Evolutionary conservation across 1,139 yeast species (phyloP).

Genomic region (Suhomyces choctaworum): DNA sequence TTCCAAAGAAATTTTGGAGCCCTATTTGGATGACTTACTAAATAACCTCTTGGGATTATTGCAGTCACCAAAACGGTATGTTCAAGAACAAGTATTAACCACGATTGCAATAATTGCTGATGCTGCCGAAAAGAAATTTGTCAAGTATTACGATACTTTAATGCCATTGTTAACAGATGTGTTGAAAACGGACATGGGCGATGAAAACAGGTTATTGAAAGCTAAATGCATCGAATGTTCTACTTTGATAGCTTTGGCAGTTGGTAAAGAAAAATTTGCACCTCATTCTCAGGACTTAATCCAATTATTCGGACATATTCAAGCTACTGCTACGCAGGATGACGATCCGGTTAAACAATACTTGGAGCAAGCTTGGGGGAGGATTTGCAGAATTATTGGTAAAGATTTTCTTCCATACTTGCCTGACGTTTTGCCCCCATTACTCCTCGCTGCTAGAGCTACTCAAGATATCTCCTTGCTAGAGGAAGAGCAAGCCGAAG

Average conservation of each 20-base stretch:
- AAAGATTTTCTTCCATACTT: slow-evolving; percentile 84
- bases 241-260: slow-evolving; percentile 93
- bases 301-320: slow-evolving; percentile 71
- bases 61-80: slow-evolving; percentile 79
- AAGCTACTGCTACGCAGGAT: slow-evolving; percentile 52
- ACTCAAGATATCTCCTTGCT: slow-evolving; percentile 85
- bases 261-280: slow-evolving; percentile 85
- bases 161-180: slow-evolving; percentile 89
- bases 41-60: slow-evolving; percentile 71
- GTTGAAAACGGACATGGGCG: slow-evolving; percentile 74
- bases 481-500: slow-evolving; percentile 87
- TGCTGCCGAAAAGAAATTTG: slow-evolving; percentile 89
- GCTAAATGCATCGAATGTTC: slow-evolving; percentile 97
- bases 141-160: slow-evolving; percentile 89
- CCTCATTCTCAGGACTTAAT: slow-evolving; percentile 77
- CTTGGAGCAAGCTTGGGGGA: slow-evolving; percentile 94
- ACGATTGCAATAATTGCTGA: slow-evolving; percentile 98
- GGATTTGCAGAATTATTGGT: slow-evolving; percentile 85
- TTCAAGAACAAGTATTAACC: slow-evolving; percentile 95
- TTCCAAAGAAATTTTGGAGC: slow-evolving; percentile 80
- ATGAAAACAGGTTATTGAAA: slow-evolving; percentile 74
- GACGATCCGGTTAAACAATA: slow-evolving; percentile 89
- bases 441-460: slow-evolving; percentile 81
- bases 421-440: slow-evolving; percentile 86
- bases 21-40: slow-evolving; percentile 80